These are phyloP conservation scores for Pythium apleroticum DNA, from an alignment of 352 stramenopile genomes.

Conservation along the genomic window DNA sequence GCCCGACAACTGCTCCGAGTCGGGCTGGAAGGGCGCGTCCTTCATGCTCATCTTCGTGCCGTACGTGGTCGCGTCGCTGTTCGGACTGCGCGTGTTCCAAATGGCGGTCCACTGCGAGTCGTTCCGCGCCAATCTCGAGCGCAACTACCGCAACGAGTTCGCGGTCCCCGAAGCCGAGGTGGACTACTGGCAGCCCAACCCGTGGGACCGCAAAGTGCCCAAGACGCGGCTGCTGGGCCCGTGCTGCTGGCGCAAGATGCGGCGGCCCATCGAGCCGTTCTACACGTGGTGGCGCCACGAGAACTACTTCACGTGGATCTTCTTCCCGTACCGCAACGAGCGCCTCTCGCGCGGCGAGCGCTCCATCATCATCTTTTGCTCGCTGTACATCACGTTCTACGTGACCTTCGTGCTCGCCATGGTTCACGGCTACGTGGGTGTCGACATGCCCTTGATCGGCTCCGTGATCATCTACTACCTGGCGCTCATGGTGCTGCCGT, in stretches of 20 bases:
- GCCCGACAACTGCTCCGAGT: conserved; percentile 50
- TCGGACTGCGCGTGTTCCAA: conserved; percentile 61
- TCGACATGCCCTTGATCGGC: conserved; percentile 37
- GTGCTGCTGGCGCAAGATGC: conserved; percentile 70
- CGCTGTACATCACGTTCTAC: conserved; percentile 77
- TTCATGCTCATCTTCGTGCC: conserved; percentile 63
- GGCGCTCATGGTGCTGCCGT: conserved; percentile 49
- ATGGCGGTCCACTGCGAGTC: conserved; percentile 58
- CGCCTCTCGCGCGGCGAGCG: conserved; percentile 54
- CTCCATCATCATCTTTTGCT: conserved; percentile 65
- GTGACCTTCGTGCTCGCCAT: conserved; percentile 69
- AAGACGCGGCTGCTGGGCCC: conserved; percentile 60
- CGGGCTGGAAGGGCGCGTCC: conserved; percentile 42
- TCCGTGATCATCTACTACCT: conserved; percentile 56
- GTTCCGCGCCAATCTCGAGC: conserved; percentile 60
- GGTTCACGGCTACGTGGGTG: conserved; percentile 42
- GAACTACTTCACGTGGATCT: conserved; percentile 82
- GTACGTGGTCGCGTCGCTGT: conserved; percentile 50
- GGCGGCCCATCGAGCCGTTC: conserved; percentile 58
- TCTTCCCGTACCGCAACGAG: conserved; percentile 69
- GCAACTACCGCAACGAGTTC: conserved; percentile 55
- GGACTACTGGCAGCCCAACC: conserved; percentile 69
- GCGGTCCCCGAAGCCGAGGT: conserved; percentile 60
- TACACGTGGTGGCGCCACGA: conserved; percentile 78
- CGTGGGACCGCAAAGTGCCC: conserved; percentile 69